Base-by-base conservation (phyloP, 768 basidiomycete species). In the Phaeotremella skinneri region DNA sequence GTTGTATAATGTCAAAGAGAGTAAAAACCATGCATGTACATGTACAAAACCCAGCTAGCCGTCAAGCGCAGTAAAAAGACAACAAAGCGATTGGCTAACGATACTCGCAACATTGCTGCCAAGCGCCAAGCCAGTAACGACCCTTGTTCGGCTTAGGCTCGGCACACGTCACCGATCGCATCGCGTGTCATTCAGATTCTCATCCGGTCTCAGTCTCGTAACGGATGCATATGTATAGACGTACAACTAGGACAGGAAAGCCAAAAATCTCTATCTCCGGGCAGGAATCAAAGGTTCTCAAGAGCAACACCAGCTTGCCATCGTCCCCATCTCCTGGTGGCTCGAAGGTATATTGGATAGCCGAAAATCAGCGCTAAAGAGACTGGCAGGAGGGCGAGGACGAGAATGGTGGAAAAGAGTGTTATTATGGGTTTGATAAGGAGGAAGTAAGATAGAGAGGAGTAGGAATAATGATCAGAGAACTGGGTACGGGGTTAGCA, bases 291-390 rank as follows among this genome's bases (percentile, higher is more conserved):
- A 21, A 76, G 58, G 49, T 73, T 73, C 49, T 73, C 72, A 5
- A 75, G 48, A 20, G 75, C 73, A 0, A 70, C 62, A 13, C 68
- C 70, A 13, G 75, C 75, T 49, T 76, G 75, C 75, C 75, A 76
- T 47, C 64, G 63, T 7, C 75, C 75, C 62, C 70, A 75, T 21
- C 69, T 37, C 26, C 73, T 56, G 20, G 62, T 49, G 6, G 62
- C 52, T 20, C 72, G 60, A 5, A 76, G 59, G 49, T 65, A 64
- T 6, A 68, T 55, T 25, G 75, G 75, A 13, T 72, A 49, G 1
- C 59, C 61, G 26, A 76, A 49, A 29, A 73, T 58, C 4, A 60
- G 45, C 14, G 45, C 70, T 7, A 69, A 39, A 4, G 54, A 59
- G 20, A 76, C 32, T 3, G 73, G 68, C 25, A 73, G 48, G 11